These are phyloP conservation scores for Psilocybe cyanescens DNA, from an alignment of 768 basidiomycete species.

Conservation along the genomic window DNA sequence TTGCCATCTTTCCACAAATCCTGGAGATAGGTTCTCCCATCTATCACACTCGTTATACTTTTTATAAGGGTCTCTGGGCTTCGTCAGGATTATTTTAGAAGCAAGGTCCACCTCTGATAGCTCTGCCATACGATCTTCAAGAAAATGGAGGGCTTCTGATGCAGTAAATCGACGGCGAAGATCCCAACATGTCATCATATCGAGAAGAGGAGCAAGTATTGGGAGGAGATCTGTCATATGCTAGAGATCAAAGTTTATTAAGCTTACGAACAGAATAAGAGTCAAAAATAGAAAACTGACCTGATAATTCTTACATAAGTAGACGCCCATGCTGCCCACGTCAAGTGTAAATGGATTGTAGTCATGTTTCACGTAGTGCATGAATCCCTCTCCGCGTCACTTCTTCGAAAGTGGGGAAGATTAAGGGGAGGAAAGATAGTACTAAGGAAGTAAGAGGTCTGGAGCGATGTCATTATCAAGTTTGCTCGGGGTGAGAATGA, in stretches of 20 bases:
- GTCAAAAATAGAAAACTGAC: slow-evolving; percentile 7
- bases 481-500: too few species aligned
- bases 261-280: neutral
- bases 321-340: slow-evolving; percentile 24
- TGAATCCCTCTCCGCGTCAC: too few species aligned
- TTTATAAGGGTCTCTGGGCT: neutral
- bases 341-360: slow-evolving; percentile 32
- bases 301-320: slow-evolving; percentile 12
- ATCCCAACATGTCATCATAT: neutral
- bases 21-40: neutral
- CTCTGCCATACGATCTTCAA: neutral
- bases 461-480: too few species aligned
- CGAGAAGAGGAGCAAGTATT: neutral
- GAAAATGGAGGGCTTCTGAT: neutral
- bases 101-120: neutral
- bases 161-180: neutral
- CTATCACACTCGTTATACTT: slow-evolving; percentile 2
- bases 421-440: too few species aligned
- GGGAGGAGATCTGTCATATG: neutral
- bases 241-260: neutral
- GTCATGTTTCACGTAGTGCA: slow-evolving; percentile 14
- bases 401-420: too few species aligned
- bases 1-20: neutral
- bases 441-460: too few species aligned
- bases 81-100: neutral